Conservation (phyloP, 148 eudicot species). For the Spergularia marina region DNA sequence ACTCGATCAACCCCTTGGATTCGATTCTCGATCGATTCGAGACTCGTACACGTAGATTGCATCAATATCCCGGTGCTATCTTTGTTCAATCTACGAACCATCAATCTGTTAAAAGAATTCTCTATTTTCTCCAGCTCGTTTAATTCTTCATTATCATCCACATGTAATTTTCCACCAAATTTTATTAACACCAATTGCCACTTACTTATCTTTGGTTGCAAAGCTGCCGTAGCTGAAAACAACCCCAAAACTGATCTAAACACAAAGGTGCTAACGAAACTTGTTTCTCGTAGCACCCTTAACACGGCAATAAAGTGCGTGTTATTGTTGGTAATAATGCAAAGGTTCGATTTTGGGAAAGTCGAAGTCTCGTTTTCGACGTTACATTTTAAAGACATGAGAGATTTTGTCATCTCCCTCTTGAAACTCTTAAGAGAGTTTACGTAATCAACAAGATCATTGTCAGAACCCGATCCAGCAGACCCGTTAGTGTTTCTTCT, state of each 20-base stretch:
- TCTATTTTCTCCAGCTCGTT: conserved; percentile 35
- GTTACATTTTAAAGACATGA: conserved; percentile 33
- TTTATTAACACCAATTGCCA: conserved; percentile 36
- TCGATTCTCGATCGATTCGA: conserved; percentile 35
- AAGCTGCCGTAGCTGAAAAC: conserved; percentile 26
- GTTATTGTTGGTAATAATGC: conserved; percentile 22
- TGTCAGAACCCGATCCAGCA: not conserved
- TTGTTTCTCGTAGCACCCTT: conserved; percentile 37
- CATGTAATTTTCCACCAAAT: conserved; percentile 27
- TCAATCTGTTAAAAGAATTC: conserved; percentile 22
- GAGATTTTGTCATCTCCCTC: conserved; percentile 32
- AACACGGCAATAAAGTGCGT: conserved; percentile 33
- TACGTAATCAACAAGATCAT: conserved; percentile 23
- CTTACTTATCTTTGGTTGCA: conserved; percentile 28
- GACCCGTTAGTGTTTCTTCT: conserved; percentile 30
- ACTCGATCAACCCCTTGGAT: conserved; percentile 40
- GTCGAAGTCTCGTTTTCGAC: conserved; percentile 16
- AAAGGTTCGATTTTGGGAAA: not conserved
- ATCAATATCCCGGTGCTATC: conserved; percentile 16
- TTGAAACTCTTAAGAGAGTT: conserved; percentile 37
- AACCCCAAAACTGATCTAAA: conserved; percentile 33
- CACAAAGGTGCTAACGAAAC: conserved; percentile 24
- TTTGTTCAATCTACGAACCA: conserved; percentile 10
- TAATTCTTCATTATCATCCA: not conserved
- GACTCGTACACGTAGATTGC: conserved; percentile 25